A percentile compares a stretch with the other conserved stretches of the same genome.
Conservation (phyloP, 208 protist genomes). For the Novymonas esmeraldas region DNA sequence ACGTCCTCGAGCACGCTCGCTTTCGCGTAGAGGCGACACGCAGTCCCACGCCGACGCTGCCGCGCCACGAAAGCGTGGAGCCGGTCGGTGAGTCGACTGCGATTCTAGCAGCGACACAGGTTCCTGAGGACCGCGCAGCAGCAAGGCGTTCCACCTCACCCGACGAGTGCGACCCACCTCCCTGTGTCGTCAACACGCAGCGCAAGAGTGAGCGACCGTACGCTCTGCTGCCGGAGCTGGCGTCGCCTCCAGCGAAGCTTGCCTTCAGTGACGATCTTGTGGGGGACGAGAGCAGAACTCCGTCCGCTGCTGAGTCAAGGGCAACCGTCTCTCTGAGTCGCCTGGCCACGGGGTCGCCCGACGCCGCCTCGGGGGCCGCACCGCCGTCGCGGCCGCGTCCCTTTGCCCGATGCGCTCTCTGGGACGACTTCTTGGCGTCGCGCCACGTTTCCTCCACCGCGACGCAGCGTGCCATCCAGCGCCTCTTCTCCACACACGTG, state of each 20-base stretch:
- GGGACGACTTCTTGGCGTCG: conserved; percentile 20
- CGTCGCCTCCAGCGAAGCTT: conserved; percentile 10
- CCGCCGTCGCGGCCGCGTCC: conserved; percentile 3
- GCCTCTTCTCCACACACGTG: too few relatives aligned
- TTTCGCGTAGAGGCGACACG: conserved; percentile 25
- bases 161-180: conserved; percentile 17
- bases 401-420: conserved; percentile 14
- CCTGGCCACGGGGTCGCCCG: conserved; percentile 1
- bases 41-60: conserved; percentile 40
- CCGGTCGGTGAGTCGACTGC: not conserved
- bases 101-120: not conserved
- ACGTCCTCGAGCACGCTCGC: conserved; percentile 30
- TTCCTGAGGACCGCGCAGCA: not conserved
- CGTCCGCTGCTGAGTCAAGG: not conserved
- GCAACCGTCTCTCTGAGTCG: conserved; percentile 4
- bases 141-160: not conserved
- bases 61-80: conserved; percentile 20
- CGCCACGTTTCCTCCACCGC: conserved; percentile 1
- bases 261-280: conserved; percentile 16
- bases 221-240: not conserved
- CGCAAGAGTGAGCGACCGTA: conserved; percentile 23
- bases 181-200: conserved; percentile 26
- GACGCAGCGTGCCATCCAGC: conserved; percentile 16
- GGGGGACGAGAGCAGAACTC: not conserved
- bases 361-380: not conserved